Evolutionary conservation across 2,329 filamentous ascomycete genomes (phyloP).

Genomic region (Tolypocladium tundrense): DNA sequence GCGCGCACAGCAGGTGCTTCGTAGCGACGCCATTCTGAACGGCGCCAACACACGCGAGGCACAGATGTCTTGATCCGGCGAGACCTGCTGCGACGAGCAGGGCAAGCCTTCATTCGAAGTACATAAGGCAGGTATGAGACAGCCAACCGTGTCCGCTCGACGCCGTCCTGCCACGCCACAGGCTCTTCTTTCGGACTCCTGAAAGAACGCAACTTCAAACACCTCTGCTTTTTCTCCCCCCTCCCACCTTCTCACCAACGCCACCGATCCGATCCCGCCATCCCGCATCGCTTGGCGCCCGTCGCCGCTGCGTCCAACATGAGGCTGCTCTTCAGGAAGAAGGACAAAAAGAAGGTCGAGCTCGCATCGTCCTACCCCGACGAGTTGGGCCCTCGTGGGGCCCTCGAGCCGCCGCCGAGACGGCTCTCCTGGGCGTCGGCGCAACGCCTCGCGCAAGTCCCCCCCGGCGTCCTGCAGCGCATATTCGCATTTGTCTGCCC

Average conservation of each 20-base stretch:
- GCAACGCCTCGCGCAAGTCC: constrained; percentile 42
- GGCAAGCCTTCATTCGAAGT: background rate
- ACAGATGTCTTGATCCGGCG: background rate
- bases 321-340: constrained; percentile 26
- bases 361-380: constrained; percentile 12
- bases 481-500: constrained; percentile 81
- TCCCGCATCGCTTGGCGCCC: background rate
- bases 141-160: background rate
- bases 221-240: background rate
- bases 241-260: background rate
- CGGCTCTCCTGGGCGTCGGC: constrained; percentile 31
- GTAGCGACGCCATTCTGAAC: background rate
- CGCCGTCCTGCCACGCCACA: background rate
- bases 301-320: constrained; percentile 15
- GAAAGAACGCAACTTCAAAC: background rate
- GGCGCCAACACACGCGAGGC: background rate
- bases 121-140: background rate
- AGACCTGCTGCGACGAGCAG: background rate
- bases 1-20: background rate
- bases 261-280: background rate
- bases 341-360: constrained; percentile 24
- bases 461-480: constrained; percentile 57
- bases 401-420: constrained; percentile 16
- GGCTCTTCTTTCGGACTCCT: background rate
- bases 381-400: constrained; percentile 17